These are phyloP conservation scores for Penicillium macrosclerotiorum DNA, from an alignment of 495 filamentous ascomycete species.

Conservation along the genomic window DNA sequence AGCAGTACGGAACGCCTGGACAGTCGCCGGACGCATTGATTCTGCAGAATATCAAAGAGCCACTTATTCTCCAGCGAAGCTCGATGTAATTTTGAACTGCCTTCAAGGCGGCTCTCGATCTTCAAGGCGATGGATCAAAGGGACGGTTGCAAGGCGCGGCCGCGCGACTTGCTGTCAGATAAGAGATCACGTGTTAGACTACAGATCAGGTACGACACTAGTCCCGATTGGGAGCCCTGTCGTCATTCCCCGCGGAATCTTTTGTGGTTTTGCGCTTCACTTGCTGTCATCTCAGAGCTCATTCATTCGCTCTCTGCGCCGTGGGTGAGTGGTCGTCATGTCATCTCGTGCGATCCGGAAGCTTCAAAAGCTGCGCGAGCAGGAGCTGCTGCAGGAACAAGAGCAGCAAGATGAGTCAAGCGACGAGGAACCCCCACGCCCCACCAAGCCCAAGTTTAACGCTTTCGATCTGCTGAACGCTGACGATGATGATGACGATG, in stretches of 20 bases:
- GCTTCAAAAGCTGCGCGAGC: conserved; percentile 61
- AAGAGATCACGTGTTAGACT: conserved; percentile 20
- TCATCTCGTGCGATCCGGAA: conserved; percentile 78
- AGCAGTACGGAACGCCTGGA: conserved; percentile 61
- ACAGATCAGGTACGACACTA: conserved; percentile 20
- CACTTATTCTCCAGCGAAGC: conserved; percentile 7
- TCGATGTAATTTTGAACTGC: conserved; percentile 6
- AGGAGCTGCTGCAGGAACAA: conserved; percentile 59
- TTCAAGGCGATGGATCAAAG: not conserved
- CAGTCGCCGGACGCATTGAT: conserved; percentile 64
- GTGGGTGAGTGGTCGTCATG: conserved; percentile 48
- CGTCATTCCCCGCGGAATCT: conserved; percentile 42
- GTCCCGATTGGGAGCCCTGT: conserved; percentile 25
- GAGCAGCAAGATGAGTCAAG: conserved; percentile 51
- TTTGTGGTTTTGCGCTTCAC: conserved; percentile 8
- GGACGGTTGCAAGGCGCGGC: conserved; percentile 1
- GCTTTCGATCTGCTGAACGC: conserved; percentile 53
- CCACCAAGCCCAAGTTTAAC: conserved; percentile 45
- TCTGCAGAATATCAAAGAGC: not conserved
- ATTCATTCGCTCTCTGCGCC: not conserved
- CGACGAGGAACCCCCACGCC: conserved; percentile 41
- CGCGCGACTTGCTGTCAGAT: conserved; percentile 3
- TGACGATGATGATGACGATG: conserved; percentile 63
- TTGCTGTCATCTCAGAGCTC: not conserved
- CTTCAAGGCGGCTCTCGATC: conserved; percentile 5